phyloP scores from a whole-genome alignment of 495 filamentous ascomycete genomes.

The Xylaria venustula region DNA sequence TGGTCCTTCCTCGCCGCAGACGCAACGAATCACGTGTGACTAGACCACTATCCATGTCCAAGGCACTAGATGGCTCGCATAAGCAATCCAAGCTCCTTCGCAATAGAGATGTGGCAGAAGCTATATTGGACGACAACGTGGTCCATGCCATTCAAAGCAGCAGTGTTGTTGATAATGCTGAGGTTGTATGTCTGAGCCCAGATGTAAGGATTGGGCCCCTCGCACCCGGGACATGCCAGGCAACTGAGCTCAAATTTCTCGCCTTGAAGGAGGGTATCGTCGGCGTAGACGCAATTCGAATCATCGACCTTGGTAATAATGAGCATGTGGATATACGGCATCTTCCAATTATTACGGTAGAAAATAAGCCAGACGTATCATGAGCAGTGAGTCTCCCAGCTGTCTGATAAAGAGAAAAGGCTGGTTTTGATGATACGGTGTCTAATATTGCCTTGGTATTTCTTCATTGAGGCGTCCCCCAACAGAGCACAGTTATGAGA shows the following conservation, averaged over 20 bases:
- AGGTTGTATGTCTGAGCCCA: conserved; percentile 77
- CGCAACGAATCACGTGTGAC: conserved; percentile 62
- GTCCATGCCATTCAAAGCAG: conserved; percentile 80
- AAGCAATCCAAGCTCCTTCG: conserved; percentile 16
- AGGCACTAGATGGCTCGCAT: conserved; percentile 12
- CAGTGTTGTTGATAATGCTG: conserved; percentile 66
- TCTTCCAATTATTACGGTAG: conserved; percentile 69
- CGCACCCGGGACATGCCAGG: conserved; percentile 74
- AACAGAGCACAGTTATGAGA: too few species aligned
- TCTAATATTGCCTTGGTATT: too few species aligned
- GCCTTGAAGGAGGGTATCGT: conserved; percentile 74
- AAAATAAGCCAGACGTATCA: conserved; percentile 23
- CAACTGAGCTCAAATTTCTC: conserved; percentile 75
- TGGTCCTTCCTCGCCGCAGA: conserved; percentile 76
- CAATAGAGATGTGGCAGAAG: conserved; percentile 59
- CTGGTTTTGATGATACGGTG: not conserved
- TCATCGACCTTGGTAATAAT: conserved; percentile 77
- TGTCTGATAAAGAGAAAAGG: not conserved
- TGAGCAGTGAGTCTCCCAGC: not conserved
- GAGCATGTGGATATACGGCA: conserved; percentile 82
- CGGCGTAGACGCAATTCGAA: conserved; percentile 72
- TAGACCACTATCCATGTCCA: conserved; percentile 50
- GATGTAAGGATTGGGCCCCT: conserved; percentile 81
- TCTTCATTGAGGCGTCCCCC: too few species aligned
- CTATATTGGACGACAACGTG: conserved; percentile 80